A percentile compares a stretch with the other conserved stretches of the same genome.
Evolutionary conservation across 352 stramenopile species (phyloP).

Genomic region (Globisporangium middletonii): DNA sequence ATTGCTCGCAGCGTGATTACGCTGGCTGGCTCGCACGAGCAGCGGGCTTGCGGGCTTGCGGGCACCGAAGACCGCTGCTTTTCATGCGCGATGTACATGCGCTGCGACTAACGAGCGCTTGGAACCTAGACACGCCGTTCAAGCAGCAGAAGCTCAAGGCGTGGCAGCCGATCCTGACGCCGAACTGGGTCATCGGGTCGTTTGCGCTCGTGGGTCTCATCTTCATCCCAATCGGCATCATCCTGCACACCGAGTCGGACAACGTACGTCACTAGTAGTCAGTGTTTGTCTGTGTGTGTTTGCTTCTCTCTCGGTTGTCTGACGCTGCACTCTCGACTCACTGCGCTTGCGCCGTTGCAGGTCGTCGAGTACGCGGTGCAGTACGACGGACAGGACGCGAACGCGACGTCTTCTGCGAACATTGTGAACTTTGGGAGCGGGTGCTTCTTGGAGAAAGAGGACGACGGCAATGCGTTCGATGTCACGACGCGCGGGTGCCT

Average conservation of each 20-base stretch:
- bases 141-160: constrained; percentile 90
- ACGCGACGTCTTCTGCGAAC: constrained; percentile 35
- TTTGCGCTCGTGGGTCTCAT: constrained; percentile 93
- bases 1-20: too few species aligned
- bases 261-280: constrained; percentile 36
- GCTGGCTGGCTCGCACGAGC: too few species aligned
- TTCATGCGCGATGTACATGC: not conserved
- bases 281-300: not conserved
- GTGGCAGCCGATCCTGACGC: constrained; percentile 96
- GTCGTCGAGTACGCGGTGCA: constrained; percentile 89
- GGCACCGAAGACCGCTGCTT: not conserved
- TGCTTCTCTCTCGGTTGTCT: not conserved
- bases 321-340: not conserved
- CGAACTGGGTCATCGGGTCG: constrained; percentile 93
- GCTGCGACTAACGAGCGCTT: not conserved
- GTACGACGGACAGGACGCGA: constrained; percentile 74
- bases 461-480: constrained; percentile 65
- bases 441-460: constrained; percentile 56
- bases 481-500: constrained; percentile 50
- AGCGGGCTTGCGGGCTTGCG: not conserved
- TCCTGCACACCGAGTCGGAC: constrained; percentile 82
- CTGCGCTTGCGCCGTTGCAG: constrained; percentile 17
- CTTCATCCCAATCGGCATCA: constrained; percentile 93
- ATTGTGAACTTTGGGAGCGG: constrained; percentile 48
- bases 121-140: constrained; percentile 68